A percentile compares a stretch with the other conserved stretches of the same genome.
Evolutionary conservation across 164 flowering plant species (phyloP).

Genomic region (Liquidambar formosana): DNA sequence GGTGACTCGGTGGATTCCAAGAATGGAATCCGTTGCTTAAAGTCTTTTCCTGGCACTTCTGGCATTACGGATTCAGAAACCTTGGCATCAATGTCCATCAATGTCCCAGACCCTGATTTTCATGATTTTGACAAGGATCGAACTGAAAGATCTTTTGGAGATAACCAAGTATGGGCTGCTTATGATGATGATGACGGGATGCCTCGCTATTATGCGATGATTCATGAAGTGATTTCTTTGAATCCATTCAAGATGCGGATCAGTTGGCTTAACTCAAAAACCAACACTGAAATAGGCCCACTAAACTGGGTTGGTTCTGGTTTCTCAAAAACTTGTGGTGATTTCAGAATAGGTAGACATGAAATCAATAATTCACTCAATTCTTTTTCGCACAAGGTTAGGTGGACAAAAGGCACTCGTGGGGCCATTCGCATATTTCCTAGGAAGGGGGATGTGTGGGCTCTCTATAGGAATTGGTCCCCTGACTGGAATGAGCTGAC

Average conservation of each 20-base stretch:
- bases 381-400: slow-evolving; percentile 71
- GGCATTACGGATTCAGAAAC: slow-evolving; percentile 20
- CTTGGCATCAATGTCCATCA: slow-evolving; percentile 36
- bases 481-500: slow-evolving; percentile 71
- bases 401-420: slow-evolving; percentile 49
- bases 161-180: slow-evolving; percentile 77
- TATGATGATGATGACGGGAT: slow-evolving; percentile 79
- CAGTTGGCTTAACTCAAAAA: slow-evolving; percentile 71
- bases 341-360: slow-evolving; percentile 57
- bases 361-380: slow-evolving; percentile 48
- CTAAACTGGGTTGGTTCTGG: slow-evolving; percentile 68
- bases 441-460: slow-evolving; percentile 74
- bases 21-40: slow-evolving; percentile 7
- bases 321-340: slow-evolving; percentile 72
- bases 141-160: slow-evolving; percentile 56
- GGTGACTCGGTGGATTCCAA: slow-evolving; percentile 10
- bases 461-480: slow-evolving; percentile 75
- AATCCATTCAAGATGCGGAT: slow-evolving; percentile 68
- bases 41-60: slow-evolving; percentile 13
- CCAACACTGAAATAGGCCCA: slow-evolving; percentile 57
- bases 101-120: slow-evolving; percentile 72
- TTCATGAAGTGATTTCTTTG: slow-evolving; percentile 53
- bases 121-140: slow-evolving; percentile 71
- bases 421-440: slow-evolving; percentile 62
- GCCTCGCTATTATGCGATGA: slow-evolving; percentile 77